Base-by-base conservation (phyloP, 2,329 filamentous ascomycete genomes). In the Trematosphaeria pertusa region DNA sequence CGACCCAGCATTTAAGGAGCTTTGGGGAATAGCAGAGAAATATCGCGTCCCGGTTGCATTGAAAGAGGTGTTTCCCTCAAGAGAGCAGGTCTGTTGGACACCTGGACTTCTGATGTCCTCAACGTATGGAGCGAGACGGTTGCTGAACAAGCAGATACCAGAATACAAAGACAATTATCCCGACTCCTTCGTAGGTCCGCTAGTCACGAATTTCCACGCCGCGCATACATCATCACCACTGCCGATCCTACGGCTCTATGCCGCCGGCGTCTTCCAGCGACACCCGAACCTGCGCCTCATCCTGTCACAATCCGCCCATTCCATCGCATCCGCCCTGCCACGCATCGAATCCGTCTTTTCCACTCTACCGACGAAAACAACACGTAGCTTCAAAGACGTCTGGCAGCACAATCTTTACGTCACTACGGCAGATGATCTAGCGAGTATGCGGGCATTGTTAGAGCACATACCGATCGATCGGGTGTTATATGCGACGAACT, bases 391-490 rank as follows among this genome's bases (percentile, higher is more conserved):
- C 36, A 58, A 65, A 11, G 70, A 80, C 10, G 79, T 84, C 2
- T 86, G 78, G 74, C 73, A 78, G 36, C 67, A 75, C 47, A 85
- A 85, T 46, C 66, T 85, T 9, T 84, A 79, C 76, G 62, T 86
- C 19, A 84, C 81, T 1, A 83, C 81, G 2, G 75, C 78, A 45
- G 82, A 78, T 62, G 75, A 75, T 20, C 48, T 83, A 14, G 72
- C 53, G 69, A 43, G 78, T 76, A 4, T 85, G 67, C 73, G 73
- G n/a, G 66, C 66, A 24, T 44, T 76, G 36, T 50, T 75, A 39
- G 61, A 73, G 45, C 76, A 75, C 5, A 81, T 75, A 2, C 71
- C 67, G 14, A 69, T 75, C n/a, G 79, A 83, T 18, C 72, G 73
- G 11, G 73, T 85, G 1, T 44, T 85, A 58, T 84, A 80, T 56